Evolutionary conservation across 1,284 basidiomycete species (phyloP), one percentile per base, ranked within the genome.

Genomic region (Volvariella volvacea): DNA sequence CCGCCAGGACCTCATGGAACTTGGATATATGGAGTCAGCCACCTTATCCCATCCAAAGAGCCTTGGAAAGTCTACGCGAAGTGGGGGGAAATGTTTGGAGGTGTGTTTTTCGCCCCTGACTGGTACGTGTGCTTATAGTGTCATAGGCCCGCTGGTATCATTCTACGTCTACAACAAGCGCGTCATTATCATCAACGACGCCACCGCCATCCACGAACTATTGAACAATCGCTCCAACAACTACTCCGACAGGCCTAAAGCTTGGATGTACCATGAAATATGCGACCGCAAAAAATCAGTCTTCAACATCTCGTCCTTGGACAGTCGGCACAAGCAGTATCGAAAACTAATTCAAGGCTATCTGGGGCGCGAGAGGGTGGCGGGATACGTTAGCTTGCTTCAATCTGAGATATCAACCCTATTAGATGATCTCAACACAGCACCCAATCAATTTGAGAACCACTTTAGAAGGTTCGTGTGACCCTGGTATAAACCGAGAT

Each of bases 161-260:
- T 66, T 69, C 43, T 58, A 63, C 12, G 54, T 67, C 14, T 66
- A 62, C 46, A 65, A 64, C 45, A 55, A 54, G 8, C 55, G 45
- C 12, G 58, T 61, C 14, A 50, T 71, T 21, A 60, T 73, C 7
- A 53, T 73, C 4, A 71, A 69, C 49, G 56, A 58, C 44, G 53
- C 49, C 19, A 42, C 47, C 21, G 56, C 62, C 9, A 58, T 67
- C 3, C 50, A 53, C 19, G 62, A 67, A 4, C 58, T 72, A 1
- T 56, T 73, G 8, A 63, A 67, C 25, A 55, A 55, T 41, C 62
- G 68, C 19, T 61, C 67, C n/a, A 45, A 52, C 25, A 63, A 64
- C 4, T 71, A 71, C 45, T 71, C 68, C 9, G 67, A 71, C 44
- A 64, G 71, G 1, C 70, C 72, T 0, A 56, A 53, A 41, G 59